Evolutionary conservation across 2,329 filamentous ascomycete genomes (phyloP), one percentile per base, ranked within the genome.

Genomic region (Fusarium sacchari): DNA sequence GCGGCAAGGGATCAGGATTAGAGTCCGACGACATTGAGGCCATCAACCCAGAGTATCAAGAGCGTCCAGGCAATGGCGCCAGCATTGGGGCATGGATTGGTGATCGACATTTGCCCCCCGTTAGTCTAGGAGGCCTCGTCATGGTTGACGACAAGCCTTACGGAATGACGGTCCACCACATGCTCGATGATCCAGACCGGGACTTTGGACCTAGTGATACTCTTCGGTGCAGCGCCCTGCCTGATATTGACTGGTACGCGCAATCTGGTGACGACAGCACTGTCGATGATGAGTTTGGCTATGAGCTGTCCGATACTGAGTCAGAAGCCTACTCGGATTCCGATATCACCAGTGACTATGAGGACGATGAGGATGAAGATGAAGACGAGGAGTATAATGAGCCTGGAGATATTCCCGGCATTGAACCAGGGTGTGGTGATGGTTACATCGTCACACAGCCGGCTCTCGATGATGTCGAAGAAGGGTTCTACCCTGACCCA

Each of bases 151-250:
- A 93, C 62, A 91, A 93, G 80, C 90, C 94, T 0, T 96, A 95
- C 78, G 96, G 96, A 18, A 96, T 98, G 94, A 98, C 94, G 28
- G 96, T 98, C 1, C 96, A 98, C 79, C 96, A 98, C 81, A 96
- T 98, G 91, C 89, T 98, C 6, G 96, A 98, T 85, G 89, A 91
- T 64, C 89, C 89, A 3, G 88, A 89, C 7, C 81, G 82, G 60
- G 84, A 86, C 15, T 83, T 83, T 40, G 77, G 74, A 3, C 73
- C 74, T 15, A 68, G 63, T 30, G 73, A 81, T 46, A 74, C 76
- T 7, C 52, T 75, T 56, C 81, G 78, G 49, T 87, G 80, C 82
- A 87, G 79, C 82, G 85, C 77, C 40, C 81, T 77, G 63, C 80
- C 75, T 2, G 79, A 79, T 11, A 81, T 83, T 10, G 82, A 83